Evolutionary conservation across 176 grass and related monocot genomes (phyloP).

Genomic region (Musa schizocarpa): DNA sequence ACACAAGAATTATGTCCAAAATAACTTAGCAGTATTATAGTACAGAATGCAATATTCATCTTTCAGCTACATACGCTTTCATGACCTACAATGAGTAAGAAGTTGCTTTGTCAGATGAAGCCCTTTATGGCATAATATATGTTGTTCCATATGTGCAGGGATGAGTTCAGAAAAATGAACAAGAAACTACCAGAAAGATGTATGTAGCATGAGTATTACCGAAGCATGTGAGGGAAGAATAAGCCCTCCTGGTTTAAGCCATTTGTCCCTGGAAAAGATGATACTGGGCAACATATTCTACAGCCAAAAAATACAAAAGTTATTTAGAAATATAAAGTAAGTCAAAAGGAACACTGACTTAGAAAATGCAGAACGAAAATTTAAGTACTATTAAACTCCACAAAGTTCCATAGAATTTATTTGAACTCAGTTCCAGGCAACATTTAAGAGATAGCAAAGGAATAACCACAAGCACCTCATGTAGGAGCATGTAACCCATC

Average conservation of each 20-base stretch:
- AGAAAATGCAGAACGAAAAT: not conserved
- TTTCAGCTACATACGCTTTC: too few species aligned
- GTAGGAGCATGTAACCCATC: conserved; percentile 97
- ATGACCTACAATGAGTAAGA: too few species aligned
- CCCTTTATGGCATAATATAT: too few species aligned
- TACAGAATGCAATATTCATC: too few species aligned
- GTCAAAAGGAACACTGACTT: not conserved
- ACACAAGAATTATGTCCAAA: too few species aligned
- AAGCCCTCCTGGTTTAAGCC: conserved; percentile 91
- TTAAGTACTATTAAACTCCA: not conserved
- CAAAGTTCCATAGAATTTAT: not conserved
- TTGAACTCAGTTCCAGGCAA: not conserved
- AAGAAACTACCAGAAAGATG: not conserved
- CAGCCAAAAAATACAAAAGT: conserved; percentile 16
- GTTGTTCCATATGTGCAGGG: too few species aligned
- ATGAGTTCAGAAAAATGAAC: too few species aligned
- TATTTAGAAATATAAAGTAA: not conserved
- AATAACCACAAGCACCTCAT: conserved; percentile 50
- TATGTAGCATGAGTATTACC: conserved; percentile 33
- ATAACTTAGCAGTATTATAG: too few species aligned
- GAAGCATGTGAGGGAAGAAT: conserved; percentile 96
- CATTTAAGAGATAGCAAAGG: not conserved
- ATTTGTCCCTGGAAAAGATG: conserved; percentile 98
- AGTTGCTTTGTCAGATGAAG: too few species aligned
- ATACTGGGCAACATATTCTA: conserved; percentile 95